Conservation (phyloP, 2,329 filamentous ascomycete species). For the Acrocalymma vagum region DNA sequence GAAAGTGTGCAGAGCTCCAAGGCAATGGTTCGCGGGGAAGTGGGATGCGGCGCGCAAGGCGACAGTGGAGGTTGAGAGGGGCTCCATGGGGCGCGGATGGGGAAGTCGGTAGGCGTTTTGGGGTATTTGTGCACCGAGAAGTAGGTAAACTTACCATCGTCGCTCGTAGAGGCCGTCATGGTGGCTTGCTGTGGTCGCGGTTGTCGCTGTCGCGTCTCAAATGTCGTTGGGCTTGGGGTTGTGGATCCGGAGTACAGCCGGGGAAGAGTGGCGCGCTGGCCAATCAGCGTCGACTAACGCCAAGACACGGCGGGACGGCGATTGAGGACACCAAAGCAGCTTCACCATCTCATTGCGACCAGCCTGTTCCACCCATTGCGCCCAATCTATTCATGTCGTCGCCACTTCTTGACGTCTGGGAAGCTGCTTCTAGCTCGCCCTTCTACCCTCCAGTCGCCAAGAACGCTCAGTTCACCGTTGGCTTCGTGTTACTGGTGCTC, state of each 20-base stretch:
- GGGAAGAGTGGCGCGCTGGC: slow-evolving; percentile 19
- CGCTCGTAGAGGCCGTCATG: slow-evolving; percentile 45
- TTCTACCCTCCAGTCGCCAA: slow-evolving; percentile 84
- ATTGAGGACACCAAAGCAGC: slow-evolving; percentile 37
- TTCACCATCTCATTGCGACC: slow-evolving; percentile 13
- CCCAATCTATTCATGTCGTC: slow-evolving; percentile 44
- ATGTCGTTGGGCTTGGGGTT: too few species aligned
- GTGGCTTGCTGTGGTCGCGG: slow-evolving; percentile 11
- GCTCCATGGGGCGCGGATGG: slow-evolving; percentile 6
- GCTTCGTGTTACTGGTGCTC: slow-evolving; percentile 75
- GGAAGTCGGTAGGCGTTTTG: slow-evolving; percentile 23
- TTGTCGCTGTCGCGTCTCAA: slow-evolving; percentile 20
- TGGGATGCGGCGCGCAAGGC: not conserved
- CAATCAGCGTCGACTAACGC: slow-evolving; percentile 24
- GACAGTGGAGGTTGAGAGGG: slow-evolving; percentile 3
- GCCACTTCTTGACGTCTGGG: slow-evolving; percentile 84
- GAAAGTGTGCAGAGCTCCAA: not conserved
- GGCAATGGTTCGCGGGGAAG: slow-evolving; percentile 1
- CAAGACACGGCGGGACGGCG: slow-evolving; percentile 7
- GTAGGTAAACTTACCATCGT: slow-evolving; percentile 46
- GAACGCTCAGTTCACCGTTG: slow-evolving; percentile 82
- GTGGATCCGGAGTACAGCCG: too few species aligned
- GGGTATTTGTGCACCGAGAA: slow-evolving; percentile 29
- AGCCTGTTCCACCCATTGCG: slow-evolving; percentile 22
- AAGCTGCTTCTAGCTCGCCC: slow-evolving; percentile 86